Base-by-base conservation (phyloP, 257 asterid genomes). In the Striga asiatica region DNA sequence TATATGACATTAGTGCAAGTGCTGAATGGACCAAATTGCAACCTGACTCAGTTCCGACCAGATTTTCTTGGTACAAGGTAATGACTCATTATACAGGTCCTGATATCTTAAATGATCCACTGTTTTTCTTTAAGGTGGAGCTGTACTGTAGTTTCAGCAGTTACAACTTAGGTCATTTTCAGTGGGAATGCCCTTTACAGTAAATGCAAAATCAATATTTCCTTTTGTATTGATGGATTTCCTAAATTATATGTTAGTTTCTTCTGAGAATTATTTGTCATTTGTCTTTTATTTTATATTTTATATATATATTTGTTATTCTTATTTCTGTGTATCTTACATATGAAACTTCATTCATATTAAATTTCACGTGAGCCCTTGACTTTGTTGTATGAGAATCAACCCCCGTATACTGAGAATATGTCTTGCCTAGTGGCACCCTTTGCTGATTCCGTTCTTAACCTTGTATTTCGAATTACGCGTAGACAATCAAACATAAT, bases 31-130 rank as follows among this genome's bases (percentile, higher is more conserved):
- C 54, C 45, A 76, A 68, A 58, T 77, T 85, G 20, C 67, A 74
- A 10, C 73, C 3, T 62, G 92, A 74, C 70, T 75, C 77, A 7
- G 41, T 42, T 64, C 66, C 89, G 25, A 52, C 81, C 65, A 56
- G 74, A 65, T 82, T 88, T 80, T 85, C 89, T 31, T 85, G 94
- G 95, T 88, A 80, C 72, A 80, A 77, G 95, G 97, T 88, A 78
- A 6, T 9, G 10, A 21, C 13, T 48, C 55, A 21, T n/a, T 41
- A 41, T 48, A 4, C 49, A 52, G 27, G 49, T 62, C 39, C 29
- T 14, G 21, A 61, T 50, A 48, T 47, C 41, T 62, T 38, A 58
- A 58, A 24, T 38, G 65, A 52, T 31, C 29, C 28, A 27, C 6
- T 32, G 28, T 41, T 22, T 32, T 45, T 35, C 11, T 6, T 51